Evolutionary conservation across 768 basidiomycete species (phyloP).

Genomic region (Grammothele lineata): DNA sequence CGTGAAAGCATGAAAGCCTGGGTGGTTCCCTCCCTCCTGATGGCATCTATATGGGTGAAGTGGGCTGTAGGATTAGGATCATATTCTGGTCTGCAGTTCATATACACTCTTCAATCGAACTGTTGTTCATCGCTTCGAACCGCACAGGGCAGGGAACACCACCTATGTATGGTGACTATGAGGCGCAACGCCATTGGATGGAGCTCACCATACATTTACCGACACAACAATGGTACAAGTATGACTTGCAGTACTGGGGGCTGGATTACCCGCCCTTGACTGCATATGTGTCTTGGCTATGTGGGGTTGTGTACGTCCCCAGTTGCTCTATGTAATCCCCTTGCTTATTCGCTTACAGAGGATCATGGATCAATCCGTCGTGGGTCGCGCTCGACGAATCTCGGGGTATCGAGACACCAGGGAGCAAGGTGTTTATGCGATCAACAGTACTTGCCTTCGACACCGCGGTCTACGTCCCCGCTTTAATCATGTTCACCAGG

Average conservation of each 20-base stretch:
- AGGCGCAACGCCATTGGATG: slow-evolving; percentile 96
- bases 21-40: slow-evolving; percentile 55
- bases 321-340: neutral
- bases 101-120: slow-evolving; percentile 10
- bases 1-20: slow-evolving; percentile 53
- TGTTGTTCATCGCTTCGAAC: slow-evolving; percentile 6
- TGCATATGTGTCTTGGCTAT: slow-evolving; percentile 84
- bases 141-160: slow-evolving; percentile 61
- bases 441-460: slow-evolving; percentile 69
- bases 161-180: slow-evolving; percentile 89
- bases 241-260: slow-evolving; percentile 90
- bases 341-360: slow-evolving; percentile 30
- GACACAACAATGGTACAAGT: slow-evolving; percentile 75
- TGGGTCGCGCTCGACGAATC: slow-evolving; percentile 75
- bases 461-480: slow-evolving; percentile 67
- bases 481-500: slow-evolving; percentile 60
- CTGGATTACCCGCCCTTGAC: slow-evolving; percentile 94
- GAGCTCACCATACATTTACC: slow-evolving; percentile 82
- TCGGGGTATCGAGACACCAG: slow-evolving; percentile 64
- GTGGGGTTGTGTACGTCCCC: slow-evolving; percentile 60
- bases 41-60: slow-evolving; percentile 54
- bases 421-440: slow-evolving; percentile 78
- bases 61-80: slow-evolving; percentile 69
- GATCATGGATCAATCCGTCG: slow-evolving; percentile 42
- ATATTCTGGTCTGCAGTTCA: slow-evolving; percentile 66